phyloP scores from a whole-genome alignment of 2,329 filamentous ascomycete species.

The Aspergillus ustus region DNA sequence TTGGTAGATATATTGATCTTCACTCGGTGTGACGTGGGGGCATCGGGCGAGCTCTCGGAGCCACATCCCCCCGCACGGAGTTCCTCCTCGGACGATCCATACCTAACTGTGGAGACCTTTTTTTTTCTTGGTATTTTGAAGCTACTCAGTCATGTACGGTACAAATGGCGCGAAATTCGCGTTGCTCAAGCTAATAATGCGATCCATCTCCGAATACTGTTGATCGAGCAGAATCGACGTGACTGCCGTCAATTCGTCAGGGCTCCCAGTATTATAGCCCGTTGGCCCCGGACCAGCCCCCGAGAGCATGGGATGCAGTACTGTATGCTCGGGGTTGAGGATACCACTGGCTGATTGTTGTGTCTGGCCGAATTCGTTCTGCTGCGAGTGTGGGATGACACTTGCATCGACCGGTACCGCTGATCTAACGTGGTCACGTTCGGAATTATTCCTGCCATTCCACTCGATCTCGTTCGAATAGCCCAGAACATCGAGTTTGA shows the following conservation, averaged over 20 bases:
- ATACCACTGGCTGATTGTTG: background rate
- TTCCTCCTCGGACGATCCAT: too few species aligned
- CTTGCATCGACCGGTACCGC: too few species aligned
- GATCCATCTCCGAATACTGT: slow-evolving; percentile 34
- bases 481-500: slow-evolving; percentile 18
- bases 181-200: slow-evolving; percentile 30
- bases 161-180: slow-evolving; percentile 18
- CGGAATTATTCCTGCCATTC: background rate
- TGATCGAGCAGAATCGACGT: slow-evolving; percentile 31
- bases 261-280: slow-evolving; percentile 11
- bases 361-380: background rate
- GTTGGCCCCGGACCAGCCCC: background rate
- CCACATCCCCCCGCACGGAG: background rate
- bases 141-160: background rate
- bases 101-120: too few species aligned
- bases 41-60: background rate
- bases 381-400: background rate
- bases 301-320: too few species aligned
- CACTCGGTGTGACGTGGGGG: too few species aligned
- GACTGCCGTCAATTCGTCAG: slow-evolving; percentile 30
- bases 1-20: too few species aligned
- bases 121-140: too few species aligned
- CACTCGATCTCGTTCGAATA: slow-evolving; percentile 19
- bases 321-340: background rate
- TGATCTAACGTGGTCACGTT: background rate